Conservation (phyloP, 306 rosid genomes). For the Malus fusca region DNA sequence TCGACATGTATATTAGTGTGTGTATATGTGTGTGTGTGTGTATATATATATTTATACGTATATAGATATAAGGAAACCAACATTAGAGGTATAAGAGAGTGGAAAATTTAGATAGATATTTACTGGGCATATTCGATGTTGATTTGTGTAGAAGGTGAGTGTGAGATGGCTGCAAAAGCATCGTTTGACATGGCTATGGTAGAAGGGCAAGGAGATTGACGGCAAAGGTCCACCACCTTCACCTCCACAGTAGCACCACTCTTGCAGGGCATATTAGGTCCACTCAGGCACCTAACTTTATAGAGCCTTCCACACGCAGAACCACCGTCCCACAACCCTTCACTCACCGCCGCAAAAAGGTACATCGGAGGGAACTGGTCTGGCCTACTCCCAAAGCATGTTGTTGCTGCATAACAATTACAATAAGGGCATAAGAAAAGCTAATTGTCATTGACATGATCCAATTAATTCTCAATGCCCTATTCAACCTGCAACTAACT, state of each 20-base stretch:
- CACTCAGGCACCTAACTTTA: constrained; percentile 58
- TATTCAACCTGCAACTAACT: too few species aligned
- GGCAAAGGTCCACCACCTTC: constrained; percentile 53
- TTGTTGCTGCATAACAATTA: constrained; percentile 32
- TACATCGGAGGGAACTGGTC: constrained; percentile 2
- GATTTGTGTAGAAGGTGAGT: constrained; percentile 24
- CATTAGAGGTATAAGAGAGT: background rate
- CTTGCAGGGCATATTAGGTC: constrained; percentile 51
- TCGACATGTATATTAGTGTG: background rate
- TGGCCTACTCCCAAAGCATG: background rate
- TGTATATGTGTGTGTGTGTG: accelerated
- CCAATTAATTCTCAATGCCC: too few species aligned
- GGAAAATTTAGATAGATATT: background rate
- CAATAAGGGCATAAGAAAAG: background rate
- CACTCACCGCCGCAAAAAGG: constrained; percentile 43
- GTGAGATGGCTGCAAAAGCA: constrained; percentile 51
- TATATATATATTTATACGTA: background rate
- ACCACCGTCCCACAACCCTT: constrained; percentile 70
- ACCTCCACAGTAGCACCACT: constrained; percentile 38
- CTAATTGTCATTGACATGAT: too few species aligned
- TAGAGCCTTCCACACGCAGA: constrained; percentile 68
- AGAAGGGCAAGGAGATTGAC: constrained; percentile 30
- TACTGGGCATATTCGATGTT: constrained; percentile 59
- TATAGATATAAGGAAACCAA: background rate
- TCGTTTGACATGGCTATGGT: constrained; percentile 40